A percentile compares a stretch with the other conserved stretches of the same genome.
These are phyloP conservation scores for Leonotis leonurus DNA, from an alignment of 257 asterid genomes.

Conservation along the genomic window DNA sequence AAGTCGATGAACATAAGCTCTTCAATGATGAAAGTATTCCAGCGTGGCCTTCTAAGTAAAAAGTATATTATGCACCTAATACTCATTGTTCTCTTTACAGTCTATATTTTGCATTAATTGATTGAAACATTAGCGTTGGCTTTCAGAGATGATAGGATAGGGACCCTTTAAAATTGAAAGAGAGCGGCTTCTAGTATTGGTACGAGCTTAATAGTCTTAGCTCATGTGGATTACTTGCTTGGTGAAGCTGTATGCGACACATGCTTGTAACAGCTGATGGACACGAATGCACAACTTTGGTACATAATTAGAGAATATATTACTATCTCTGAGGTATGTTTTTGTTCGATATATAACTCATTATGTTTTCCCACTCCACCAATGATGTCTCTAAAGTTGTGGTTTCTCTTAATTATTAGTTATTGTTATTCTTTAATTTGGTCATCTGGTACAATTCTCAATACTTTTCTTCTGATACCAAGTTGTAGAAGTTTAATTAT, in stretches of 20 bases:
- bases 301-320: slow-evolving; percentile 97
- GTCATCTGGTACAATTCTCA: neutral
- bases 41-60: slow-evolving; percentile 89
- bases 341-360: slow-evolving; percentile 6
- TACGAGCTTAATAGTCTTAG: slow-evolving; percentile 30
- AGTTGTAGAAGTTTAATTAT: neutral
- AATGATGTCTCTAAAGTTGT: neutral
- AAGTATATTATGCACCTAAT: slow-evolving; percentile 39
- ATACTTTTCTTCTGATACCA: neutral
- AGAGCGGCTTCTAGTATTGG: slow-evolving; percentile 98
- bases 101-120: slow-evolving; percentile 14
- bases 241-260: slow-evolving; percentile 29
- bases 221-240: slow-evolving; percentile 19
- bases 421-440: slow-evolving; percentile 1
- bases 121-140: slow-evolving; percentile 20
- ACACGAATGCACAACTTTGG: slow-evolving; percentile 97
- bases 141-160: slow-evolving; percentile 89
- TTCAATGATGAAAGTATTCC: slow-evolving; percentile 94
- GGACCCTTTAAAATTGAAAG: slow-evolving; percentile 82
- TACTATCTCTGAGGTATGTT: slow-evolving; percentile 75
- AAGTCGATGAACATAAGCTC: slow-evolving; percentile 76
- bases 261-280: slow-evolving; percentile 75
- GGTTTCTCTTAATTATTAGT: neutral
- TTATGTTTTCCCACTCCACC: neutral
- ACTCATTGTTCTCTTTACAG: slow-evolving; percentile 2